Evolutionary conservation across 2,329 filamentous ascomycete genomes (phyloP), one percentile per base, ranked within the genome.

Genomic region (Colletotrichum theobromicola): DNA sequence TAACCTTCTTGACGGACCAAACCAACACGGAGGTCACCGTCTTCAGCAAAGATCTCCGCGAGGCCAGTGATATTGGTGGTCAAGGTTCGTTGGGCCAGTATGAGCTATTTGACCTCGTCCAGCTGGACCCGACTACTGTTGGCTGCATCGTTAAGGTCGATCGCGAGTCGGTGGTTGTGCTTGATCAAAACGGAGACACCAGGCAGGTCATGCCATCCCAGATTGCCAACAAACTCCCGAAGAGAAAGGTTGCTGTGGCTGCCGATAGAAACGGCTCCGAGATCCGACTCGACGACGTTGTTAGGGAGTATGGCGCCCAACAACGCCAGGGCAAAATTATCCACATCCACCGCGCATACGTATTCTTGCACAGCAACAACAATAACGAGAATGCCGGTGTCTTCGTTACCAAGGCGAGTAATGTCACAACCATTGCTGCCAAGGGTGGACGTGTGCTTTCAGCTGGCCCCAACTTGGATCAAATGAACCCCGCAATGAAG

Each of bases 141-240:
- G 97, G 94, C 72, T 98, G 95, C 82, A 93, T 99, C 75, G 93
- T 98, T 85, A 98, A 98, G 84, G 95, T 98, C 61, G 97, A 99
- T 80, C 94, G 96, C 67, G 97, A 99, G 84, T 96, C 95, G 1
- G 87, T 99, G 69, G 93, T 94, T 30, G 94, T 98, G 1, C 87
- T 99, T 13, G 96, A 99, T 80, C 97, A 99, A 82, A 94, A 97
- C 76, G 95, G 95, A 75, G 94, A 95, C 75, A 91, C 92, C 18
- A 93, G 95, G 75, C 94, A 94, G 76, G 88, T 98, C 4, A 92
- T 98, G 82, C 96, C 96, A 21, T 98, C 96, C 1, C 95, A 98
- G 82, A 95, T 99, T 77, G 93, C 95, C 30, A 97, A 97, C 84
- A 96, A 95, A 82, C 89, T 98, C 60, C 94, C 95, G 4, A 92